These are phyloP conservation scores for Microdochium bolleyi DNA, from an alignment of 2,329 filamentous ascomycete genomes.

Conservation along the genomic window DNA sequence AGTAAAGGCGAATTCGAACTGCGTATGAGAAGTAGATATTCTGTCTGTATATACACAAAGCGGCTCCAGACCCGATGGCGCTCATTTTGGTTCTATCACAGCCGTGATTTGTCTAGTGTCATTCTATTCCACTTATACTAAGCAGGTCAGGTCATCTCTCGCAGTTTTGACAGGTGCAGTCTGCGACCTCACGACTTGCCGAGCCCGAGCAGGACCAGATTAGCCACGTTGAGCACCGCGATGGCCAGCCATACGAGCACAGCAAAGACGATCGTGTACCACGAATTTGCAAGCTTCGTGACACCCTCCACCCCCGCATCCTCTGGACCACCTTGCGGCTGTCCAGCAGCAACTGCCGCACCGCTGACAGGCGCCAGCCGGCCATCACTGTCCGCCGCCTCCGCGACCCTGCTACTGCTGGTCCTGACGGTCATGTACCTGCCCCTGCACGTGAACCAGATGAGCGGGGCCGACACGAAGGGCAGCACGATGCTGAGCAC, in stretches of 20 bases:
- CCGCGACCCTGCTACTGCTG: constrained; percentile 10
- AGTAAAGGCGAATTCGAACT: too few species aligned
- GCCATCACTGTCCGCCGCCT: neutral
- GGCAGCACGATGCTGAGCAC: constrained; percentile 71
- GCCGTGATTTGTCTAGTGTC: too few species aligned
- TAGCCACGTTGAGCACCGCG: constrained; percentile 60
- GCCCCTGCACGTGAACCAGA: constrained; percentile 75
- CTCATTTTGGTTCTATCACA: too few species aligned
- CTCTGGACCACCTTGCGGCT: neutral
- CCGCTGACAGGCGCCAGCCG: neutral
- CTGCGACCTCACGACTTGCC: constrained; percentile 3
- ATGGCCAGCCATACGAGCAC: constrained; percentile 66
- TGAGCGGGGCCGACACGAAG: constrained; percentile 73
- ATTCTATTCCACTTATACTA: too few species aligned
- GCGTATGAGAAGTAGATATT: too few species aligned
- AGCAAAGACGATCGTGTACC: constrained; percentile 48
- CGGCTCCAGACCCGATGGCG: too few species aligned
- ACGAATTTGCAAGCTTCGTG: constrained; percentile 65
- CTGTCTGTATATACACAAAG: too few species aligned
- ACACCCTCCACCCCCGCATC: constrained; percentile 4
- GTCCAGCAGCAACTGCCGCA: constrained; percentile 6
- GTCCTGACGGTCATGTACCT: constrained; percentile 69
- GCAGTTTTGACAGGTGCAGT: too few species aligned
- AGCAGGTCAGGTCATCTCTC: too few species aligned
- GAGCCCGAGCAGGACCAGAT: constrained; percentile 19